Conservation (phyloP, 2,329 filamentous ascomycete genomes). For the Claviceps lovelessii region DNA sequence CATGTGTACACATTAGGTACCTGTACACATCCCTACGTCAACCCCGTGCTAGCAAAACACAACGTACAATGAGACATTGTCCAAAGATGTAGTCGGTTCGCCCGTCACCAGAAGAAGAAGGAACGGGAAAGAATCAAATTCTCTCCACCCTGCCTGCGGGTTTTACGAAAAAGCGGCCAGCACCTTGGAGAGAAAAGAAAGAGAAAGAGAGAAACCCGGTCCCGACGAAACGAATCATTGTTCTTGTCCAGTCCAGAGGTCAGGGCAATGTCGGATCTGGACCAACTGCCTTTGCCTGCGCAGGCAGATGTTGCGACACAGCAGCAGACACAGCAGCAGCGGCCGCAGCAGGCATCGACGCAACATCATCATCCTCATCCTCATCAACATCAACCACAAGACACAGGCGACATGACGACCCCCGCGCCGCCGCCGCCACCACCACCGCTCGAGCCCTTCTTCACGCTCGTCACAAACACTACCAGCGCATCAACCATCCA, state of each 20-base stretch:
- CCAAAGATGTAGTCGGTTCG: no score
- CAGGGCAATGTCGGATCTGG: background rate
- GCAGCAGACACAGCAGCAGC: background rate
- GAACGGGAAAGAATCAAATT: no score
- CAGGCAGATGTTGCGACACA: background rate
- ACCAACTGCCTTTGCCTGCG: background rate
- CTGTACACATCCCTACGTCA: no score
- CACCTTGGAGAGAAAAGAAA: no score
- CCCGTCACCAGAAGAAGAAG: no score
- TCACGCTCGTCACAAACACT: conserved; percentile 67
- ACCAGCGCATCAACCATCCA: conserved; percentile 64
- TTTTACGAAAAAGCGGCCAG: no score
- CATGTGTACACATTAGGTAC: no score
- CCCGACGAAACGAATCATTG: conserved; percentile 12
- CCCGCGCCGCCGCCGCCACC: background rate
- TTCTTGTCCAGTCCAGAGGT: background rate
- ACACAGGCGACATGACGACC: background rate
- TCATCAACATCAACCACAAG: background rate
- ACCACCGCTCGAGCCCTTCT: conserved; percentile 58
- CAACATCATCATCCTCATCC: background rate
- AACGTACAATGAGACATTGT: no score
- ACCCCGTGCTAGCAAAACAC: no score
- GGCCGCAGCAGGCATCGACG: background rate
- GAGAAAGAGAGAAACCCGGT: conserved; percentile 19
- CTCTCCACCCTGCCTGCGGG: no score